Evolutionary conservation across 495 filamentous ascomycete genomes (phyloP).

Genomic region (Penicillium samsonianum): DNA sequence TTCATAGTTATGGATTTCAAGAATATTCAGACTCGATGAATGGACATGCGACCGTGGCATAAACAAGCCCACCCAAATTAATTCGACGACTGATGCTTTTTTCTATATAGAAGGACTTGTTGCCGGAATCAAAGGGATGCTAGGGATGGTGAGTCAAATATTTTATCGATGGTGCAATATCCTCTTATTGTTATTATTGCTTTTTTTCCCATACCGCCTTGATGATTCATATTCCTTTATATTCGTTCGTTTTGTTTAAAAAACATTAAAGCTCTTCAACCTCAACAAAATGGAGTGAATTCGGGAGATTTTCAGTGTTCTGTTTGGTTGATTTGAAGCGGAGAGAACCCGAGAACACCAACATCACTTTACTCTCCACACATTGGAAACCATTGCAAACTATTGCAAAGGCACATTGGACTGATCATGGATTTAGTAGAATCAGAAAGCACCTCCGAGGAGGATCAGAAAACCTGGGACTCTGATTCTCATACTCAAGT

Average conservation of each 20-base stretch:
- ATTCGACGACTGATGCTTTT: neutral
- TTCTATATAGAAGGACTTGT: constrained; percentile 18
- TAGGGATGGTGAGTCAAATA: constrained; percentile 37
- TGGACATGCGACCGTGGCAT: constrained; percentile 20
- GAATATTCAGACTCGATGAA: neutral
- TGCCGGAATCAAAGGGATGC: constrained; percentile 27
- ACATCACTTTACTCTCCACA: constrained; percentile 2
- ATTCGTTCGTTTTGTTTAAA: neutral
- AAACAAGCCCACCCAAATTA: neutral
- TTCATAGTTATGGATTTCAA: neutral
- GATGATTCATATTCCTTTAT: constrained; percentile 22
- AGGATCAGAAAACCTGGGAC: constrained; percentile 44
- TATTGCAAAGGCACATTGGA: neutral
- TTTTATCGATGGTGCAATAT: constrained; percentile 33
- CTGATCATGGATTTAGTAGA: constrained; percentile 42
- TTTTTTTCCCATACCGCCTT: constrained; percentile 25
- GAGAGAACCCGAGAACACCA: constrained; percentile 4
- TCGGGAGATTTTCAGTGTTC: neutral
- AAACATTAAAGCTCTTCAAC: neutral
- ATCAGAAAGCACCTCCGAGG: constrained; percentile 42
- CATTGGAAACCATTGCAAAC: neutral
- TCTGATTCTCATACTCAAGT: constrained; percentile 33
- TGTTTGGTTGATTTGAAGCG: constrained; percentile 10
- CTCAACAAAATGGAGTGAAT: constrained; percentile 1
- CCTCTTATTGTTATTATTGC: constrained; percentile 3